These are phyloP conservation scores for Penicillium sp. DNA, from an alignment of 2,329 filamentous ascomycete genomes.

Conservation along the genomic window DNA sequence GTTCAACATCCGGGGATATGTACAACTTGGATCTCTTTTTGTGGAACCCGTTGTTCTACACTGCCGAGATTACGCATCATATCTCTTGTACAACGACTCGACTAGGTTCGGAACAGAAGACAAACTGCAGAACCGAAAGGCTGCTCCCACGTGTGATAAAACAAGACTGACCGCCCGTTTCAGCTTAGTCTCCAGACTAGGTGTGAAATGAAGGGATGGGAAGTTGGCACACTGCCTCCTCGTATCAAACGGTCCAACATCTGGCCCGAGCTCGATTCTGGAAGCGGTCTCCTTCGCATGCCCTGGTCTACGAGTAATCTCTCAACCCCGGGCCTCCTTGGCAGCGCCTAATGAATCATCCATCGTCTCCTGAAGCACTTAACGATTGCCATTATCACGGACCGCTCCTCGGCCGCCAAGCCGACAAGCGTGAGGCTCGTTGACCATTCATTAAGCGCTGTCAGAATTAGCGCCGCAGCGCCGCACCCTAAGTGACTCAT, in stretches of 20 bases:
- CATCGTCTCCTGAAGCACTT: neutral
- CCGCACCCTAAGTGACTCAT: neutral
- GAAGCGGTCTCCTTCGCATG: too few species aligned
- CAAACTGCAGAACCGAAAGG: too few species aligned
- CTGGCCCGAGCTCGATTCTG: neutral
- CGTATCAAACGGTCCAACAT: neutral
- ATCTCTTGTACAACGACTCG: too few species aligned
- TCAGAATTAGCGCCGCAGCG: neutral
- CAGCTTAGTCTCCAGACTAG: neutral
- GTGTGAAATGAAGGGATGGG: neutral
- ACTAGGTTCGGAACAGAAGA: too few species aligned
- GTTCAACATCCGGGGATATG: too few species aligned
- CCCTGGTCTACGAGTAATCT: too few species aligned
- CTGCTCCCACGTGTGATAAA: too few species aligned
- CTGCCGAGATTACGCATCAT: too few species aligned
- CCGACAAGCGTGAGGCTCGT: neutral
- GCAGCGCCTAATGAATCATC: neutral
- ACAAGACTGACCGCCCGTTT: neutral
- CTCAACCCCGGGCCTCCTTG: neutral
- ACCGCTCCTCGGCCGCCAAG: neutral
- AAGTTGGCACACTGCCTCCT: neutral
- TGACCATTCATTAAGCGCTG: conserved; percentile 1
- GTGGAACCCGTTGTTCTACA: too few species aligned
- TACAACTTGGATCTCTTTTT: too few species aligned
- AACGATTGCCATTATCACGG: neutral